Conservation (phyloP, 2,329 filamentous ascomycete genomes). For the Pleomassaria siparia region DNA sequence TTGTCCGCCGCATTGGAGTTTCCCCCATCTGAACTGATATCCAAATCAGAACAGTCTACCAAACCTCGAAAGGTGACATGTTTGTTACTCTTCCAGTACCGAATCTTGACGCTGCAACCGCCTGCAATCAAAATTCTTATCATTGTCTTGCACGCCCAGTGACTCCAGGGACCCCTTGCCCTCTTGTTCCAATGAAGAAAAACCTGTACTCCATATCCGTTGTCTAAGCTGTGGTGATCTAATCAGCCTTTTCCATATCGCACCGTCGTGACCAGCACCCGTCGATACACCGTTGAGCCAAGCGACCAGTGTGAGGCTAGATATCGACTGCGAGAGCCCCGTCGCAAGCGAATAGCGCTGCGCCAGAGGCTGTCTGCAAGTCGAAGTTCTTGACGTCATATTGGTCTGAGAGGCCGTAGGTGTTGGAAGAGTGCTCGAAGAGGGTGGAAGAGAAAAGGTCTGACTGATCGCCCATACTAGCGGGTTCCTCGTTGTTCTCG, state of each 20-base stretch:
- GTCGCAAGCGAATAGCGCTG: constrained; percentile 50
- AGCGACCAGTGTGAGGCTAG: constrained; percentile 31
- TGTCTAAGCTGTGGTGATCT: constrained; percentile 31
- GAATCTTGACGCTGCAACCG: constrained; percentile 27
- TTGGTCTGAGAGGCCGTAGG: constrained; percentile 40
- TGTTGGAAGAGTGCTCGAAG: constrained; percentile 30
- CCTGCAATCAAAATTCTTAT: constrained; percentile 13
- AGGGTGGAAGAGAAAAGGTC: constrained; percentile 40
- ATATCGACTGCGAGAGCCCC: constrained; percentile 48
- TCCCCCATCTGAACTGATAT: neutral
- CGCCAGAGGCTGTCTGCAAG: constrained; percentile 51
- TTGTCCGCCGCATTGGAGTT: neutral
- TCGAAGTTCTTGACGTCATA: constrained; percentile 46
- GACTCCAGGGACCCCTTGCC: constrained; percentile 15
- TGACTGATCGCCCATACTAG: constrained; percentile 35
- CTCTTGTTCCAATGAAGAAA: constrained; percentile 23
- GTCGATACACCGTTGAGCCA: constrained; percentile 17
- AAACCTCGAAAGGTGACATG: neutral
- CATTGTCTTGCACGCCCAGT: constrained; percentile 13
- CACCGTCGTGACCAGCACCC: constrained; percentile 25
- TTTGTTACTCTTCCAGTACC: constrained; percentile 4
- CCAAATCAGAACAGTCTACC: neutral
- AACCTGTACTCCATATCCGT: constrained; percentile 28
- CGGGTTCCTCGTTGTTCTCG: constrained; percentile 30
- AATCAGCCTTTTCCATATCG: constrained; percentile 29